Evolutionary conservation across 768 basidiomycete genomes (phyloP).

Genomic region (Tephrocybe sp.): DNA sequence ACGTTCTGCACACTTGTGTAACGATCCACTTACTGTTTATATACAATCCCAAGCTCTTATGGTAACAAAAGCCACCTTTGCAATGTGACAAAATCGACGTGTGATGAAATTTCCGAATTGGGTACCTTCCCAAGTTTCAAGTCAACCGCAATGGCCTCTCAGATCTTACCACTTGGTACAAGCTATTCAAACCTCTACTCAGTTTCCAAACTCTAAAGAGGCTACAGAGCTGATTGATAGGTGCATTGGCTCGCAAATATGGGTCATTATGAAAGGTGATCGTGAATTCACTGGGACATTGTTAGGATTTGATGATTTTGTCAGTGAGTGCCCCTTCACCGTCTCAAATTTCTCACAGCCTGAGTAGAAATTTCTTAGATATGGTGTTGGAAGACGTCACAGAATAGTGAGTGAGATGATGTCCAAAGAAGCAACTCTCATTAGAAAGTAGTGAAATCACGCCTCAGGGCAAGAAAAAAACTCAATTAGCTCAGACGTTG

Average conservation of each 20-base stretch:
- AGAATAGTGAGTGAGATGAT: conserved; percentile 72
- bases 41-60: conserved; percentile 1
- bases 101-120: neutral
- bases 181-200: neutral
- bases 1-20: conserved; percentile 5
- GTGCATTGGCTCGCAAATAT: conserved; percentile 95
- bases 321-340: conserved; percentile 71
- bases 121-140: neutral
- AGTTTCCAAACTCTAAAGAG: neutral
- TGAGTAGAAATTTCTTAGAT: conserved; percentile 40
- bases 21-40: conserved; percentile 6
- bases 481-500: conserved; percentile 81
- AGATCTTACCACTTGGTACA: conserved; percentile 88
- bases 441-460: conserved; percentile 67
- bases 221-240: conserved; percentile 89
- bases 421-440: neutral
- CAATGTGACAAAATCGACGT: neutral
- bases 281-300: conserved; percentile 95
- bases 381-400: conserved; percentile 96
- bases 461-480: conserved; percentile 77
- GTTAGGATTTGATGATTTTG: conserved; percentile 97
- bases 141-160: conserved; percentile 68
- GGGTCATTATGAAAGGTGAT: conserved; percentile 98
- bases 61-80: neutral
- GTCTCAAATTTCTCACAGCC: neutral